Base-by-base conservation (phyloP, 1,284 basidiomycete species). In the Vanrija sp. region DNA sequence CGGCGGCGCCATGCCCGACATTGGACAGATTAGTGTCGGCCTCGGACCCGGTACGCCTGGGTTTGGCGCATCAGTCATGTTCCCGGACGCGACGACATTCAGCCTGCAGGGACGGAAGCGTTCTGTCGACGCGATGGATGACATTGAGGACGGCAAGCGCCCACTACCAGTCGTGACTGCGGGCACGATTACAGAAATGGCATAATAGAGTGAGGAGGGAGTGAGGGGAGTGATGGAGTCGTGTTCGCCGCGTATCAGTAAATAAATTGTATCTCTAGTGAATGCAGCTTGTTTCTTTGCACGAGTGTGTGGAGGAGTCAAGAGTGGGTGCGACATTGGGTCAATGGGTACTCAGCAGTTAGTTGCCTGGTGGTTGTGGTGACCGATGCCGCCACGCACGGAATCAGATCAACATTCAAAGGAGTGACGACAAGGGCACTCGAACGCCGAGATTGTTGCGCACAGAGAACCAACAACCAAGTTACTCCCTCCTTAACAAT, bases 61-160 rank as follows among this genome's bases (percentile, higher is more conserved):
- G 10, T 67, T 74, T 23, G 69, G 69, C 10, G 68, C 71, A 10
- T 64, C 54, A 39, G 55, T 69, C 44, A 58, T 73, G 23, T 72
- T 74, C 58, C 63, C 65, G 18, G 63, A 65, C 46, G 52, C 60
- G 18, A 25, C 39, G 14, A 9, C 19, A 14, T 43, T 62, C 7
- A 55, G 55, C 9, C 61, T 63, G 49, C 57, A 51, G 18, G 28
- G 50, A 38, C 56, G 68, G n/a, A 74, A 74, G 52, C 61, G 73
- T 21, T 63, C 66, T 10, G 62, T 73, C 15, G 71, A 73, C 49
- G 50, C 58, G 23, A 48, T 68, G n/a, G 60, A 62, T n/a, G 71
- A 68, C 21, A 51, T 49, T 25, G 63, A 64, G 43, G 46, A 18
- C 38, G 49, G 43, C 16, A 61, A 58, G 40, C 49, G 51, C 26